Evolutionary conservation across 306 rosid species (phyloP).

Genomic region (Inga laurina): DNA sequence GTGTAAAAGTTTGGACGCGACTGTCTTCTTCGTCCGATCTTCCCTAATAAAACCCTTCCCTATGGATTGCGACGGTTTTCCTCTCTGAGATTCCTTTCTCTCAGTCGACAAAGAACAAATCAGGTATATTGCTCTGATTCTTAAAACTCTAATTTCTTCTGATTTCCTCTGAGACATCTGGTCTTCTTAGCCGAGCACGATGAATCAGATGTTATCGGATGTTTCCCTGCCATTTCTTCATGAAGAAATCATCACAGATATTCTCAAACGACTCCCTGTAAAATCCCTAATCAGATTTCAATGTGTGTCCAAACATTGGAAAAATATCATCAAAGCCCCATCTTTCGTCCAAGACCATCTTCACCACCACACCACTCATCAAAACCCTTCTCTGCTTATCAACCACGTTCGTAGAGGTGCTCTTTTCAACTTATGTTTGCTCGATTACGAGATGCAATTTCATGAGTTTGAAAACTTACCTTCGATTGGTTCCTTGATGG

Average conservation of each 20-base stretch:
- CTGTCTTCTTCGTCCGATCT: no score
- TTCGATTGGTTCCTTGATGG: background rate
- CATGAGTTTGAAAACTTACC: background rate
- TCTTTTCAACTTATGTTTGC: background rate
- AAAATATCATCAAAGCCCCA: background rate
- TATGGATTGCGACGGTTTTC: no score
- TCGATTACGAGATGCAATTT: background rate
- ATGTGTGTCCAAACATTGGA: background rate
- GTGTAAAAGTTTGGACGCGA: no score
- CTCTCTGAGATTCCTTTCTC: no score
- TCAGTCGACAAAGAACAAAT: no score
- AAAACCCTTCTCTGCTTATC: background rate
- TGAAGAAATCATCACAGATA: background rate
- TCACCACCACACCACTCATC: background rate
- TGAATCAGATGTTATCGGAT: background rate
- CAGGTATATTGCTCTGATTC: background rate
- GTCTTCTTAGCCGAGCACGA: background rate
- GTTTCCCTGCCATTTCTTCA: background rate
- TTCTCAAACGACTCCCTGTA: background rate
- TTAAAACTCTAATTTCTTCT: background rate
- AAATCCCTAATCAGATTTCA: background rate
- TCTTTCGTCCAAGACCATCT: background rate
- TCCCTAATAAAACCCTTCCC: no score
- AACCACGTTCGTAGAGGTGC: background rate
- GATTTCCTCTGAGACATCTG: background rate